Percentiles rank a stretch among this genome's conserved stretches.
Conservation (phyloP, 2,329 filamentous ascomycete species). For the Colletotrichum camelliae region DNA sequence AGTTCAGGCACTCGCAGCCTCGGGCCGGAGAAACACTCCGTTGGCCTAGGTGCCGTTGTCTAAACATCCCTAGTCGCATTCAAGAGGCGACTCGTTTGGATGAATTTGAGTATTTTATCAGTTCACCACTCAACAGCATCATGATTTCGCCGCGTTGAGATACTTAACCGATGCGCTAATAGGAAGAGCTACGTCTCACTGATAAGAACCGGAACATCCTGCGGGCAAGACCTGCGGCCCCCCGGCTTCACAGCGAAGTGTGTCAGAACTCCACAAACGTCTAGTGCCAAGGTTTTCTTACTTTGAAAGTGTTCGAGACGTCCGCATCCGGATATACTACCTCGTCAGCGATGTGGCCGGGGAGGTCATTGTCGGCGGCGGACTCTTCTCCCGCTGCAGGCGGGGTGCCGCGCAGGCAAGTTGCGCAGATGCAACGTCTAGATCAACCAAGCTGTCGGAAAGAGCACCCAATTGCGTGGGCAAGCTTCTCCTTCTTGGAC, state of each 20-base stretch:
- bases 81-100: background rate
- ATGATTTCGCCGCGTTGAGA: background rate
- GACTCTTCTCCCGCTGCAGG: background rate
- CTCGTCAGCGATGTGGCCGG: background rate
- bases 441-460: background rate
- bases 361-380: background rate
- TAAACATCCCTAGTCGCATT: background rate
- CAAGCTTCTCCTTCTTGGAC: background rate
- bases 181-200: background rate
- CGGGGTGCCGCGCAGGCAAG: background rate
- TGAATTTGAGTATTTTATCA: background rate
- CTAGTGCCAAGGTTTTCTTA: background rate
- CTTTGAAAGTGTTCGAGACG: background rate
- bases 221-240: background rate
- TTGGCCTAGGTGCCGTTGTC: background rate
- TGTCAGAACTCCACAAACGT: background rate
- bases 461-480: background rate
- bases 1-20: background rate
- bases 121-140: background rate
- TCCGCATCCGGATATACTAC: background rate
- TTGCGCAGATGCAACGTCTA: background rate
- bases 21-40: background rate
- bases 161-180: background rate
- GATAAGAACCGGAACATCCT: background rate
- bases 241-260: background rate